phyloP scores from a whole-genome alignment of 1,139 yeast genomes.

The Kurtzmaniella quercitrusa region DNA sequence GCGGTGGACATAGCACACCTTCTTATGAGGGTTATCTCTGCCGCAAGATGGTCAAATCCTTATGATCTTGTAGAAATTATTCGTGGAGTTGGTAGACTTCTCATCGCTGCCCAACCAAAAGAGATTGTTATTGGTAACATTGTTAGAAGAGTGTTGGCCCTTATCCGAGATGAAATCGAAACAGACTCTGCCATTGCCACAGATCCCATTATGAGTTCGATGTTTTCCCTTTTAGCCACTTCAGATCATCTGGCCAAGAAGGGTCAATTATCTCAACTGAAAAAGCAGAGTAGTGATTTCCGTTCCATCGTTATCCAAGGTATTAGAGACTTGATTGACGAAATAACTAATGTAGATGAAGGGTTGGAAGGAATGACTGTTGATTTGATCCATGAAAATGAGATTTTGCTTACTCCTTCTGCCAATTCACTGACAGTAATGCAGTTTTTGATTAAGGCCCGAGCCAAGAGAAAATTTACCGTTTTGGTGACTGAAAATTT shows the following conservation, averaged over 20 bases:
- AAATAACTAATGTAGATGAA: constrained; percentile 83
- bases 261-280: constrained; percentile 30
- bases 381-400: constrained; percentile 93
- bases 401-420: constrained; percentile 86
- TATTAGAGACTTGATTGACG: constrained; percentile 88
- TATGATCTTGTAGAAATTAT: constrained; percentile 69
- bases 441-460: constrained; percentile 81
- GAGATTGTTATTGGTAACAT: constrained; percentile 90
- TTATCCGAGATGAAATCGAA: constrained; percentile 83
- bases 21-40: constrained; percentile 82
- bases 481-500: constrained; percentile 90
- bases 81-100: constrained; percentile 55
- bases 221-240: constrained; percentile 83
- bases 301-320: constrained; percentile 92
- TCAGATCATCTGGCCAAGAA: constrained; percentile 17
- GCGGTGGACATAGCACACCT: constrained; percentile 87
- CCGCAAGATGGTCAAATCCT: constrained; percentile 80
- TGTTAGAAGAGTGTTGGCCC: constrained; percentile 81
- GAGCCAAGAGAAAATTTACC: constrained; percentile 84
- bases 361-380: constrained; percentile 87
- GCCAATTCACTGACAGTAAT: constrained; percentile 88
- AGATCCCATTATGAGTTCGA: constrained; percentile 68
- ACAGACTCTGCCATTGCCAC: constrained; percentile 30
- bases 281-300: constrained; percentile 55
- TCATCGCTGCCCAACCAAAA: constrained; percentile 65